phyloP scores from a whole-genome alignment of 2,329 filamentous ascomycete species.

The Cladophialophora bantiana region DNA sequence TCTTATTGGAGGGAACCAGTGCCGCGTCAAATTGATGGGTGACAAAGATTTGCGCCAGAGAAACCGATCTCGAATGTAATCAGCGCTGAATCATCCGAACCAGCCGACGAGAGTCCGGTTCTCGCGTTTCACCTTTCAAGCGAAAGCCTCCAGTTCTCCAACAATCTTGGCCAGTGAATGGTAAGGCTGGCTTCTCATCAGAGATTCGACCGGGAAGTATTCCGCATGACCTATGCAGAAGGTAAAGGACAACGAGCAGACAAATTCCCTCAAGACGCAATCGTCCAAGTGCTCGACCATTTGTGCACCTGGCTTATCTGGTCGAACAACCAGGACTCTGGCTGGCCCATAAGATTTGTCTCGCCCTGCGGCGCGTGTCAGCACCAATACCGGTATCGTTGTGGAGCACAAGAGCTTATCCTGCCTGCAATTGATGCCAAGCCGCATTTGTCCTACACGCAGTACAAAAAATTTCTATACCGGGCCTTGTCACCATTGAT shows the following conservation, averaged over 20 bases:
- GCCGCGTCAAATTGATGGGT: neutral
- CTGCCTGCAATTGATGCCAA: neutral
- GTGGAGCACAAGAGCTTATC: neutral
- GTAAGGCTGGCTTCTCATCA: neutral
- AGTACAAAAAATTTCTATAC: neutral
- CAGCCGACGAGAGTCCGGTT: neutral
- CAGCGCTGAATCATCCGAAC: constrained; percentile 15
- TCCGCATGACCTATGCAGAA: neutral
- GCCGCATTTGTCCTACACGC: neutral
- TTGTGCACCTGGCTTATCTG: neutral
- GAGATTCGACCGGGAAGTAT: neutral
- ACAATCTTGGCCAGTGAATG: neutral
- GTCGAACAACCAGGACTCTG: neutral
- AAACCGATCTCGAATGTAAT: neutral
- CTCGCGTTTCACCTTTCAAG: neutral
- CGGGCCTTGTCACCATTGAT: neutral
- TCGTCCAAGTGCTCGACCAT: neutral
- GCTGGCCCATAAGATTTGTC: neutral
- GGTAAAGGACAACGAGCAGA: neutral
- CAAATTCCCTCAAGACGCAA: neutral
- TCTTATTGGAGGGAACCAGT: neutral
- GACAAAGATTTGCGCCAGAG: neutral
- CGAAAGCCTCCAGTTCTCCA: neutral
- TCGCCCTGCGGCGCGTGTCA: constrained; percentile 3
- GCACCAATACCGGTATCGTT: neutral